Evolutionary conservation across 306 rosid species (phyloP).

Genomic region (Ammopiptanthus mongolicus): DNA sequence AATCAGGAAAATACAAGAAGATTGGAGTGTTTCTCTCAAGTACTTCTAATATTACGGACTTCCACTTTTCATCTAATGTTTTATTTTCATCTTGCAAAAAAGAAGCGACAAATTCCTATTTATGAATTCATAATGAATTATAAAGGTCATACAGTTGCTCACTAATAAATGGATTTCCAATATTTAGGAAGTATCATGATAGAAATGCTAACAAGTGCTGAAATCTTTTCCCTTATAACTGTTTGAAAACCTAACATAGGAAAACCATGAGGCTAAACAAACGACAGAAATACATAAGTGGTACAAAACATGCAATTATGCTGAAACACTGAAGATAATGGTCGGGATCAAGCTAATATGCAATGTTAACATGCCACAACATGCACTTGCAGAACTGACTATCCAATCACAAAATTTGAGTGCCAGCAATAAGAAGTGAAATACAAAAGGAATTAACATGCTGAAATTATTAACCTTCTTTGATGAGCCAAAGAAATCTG

Average conservation of each 20-base stretch:
- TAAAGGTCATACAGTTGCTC: not conserved
- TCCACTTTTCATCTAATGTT: not conserved
- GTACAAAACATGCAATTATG: slow-evolving; percentile 10
- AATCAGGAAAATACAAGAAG: not conserved
- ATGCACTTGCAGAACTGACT: not conserved
- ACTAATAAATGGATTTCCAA: slow-evolving; percentile 9
- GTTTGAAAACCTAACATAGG: not conserved
- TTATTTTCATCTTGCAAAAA: not conserved
- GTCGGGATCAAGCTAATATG: not conserved
- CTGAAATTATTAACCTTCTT: slow-evolving; percentile 50
- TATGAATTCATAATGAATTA: not conserved
- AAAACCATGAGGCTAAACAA: not conserved
- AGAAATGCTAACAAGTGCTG: not conserved
- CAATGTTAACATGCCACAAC: slow-evolving; percentile 1
- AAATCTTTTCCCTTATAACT: not conserved
- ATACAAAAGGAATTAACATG: slow-evolving; percentile 2
- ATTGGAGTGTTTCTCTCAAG: not conserved
- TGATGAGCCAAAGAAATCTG: slow-evolving; percentile 69
- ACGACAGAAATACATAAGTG: not conserved
- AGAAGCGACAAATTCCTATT: not conserved
- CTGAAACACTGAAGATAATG: slow-evolving; percentile 6
- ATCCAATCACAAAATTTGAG: slow-evolving; percentile 1
- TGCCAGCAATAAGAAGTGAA: not conserved
- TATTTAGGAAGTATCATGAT: slow-evolving; percentile 6
- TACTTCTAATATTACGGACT: not conserved